Evolutionary conservation across 2,329 filamentous ascomycete genomes (phyloP).

Genomic region (Fusarium sp.): DNA sequence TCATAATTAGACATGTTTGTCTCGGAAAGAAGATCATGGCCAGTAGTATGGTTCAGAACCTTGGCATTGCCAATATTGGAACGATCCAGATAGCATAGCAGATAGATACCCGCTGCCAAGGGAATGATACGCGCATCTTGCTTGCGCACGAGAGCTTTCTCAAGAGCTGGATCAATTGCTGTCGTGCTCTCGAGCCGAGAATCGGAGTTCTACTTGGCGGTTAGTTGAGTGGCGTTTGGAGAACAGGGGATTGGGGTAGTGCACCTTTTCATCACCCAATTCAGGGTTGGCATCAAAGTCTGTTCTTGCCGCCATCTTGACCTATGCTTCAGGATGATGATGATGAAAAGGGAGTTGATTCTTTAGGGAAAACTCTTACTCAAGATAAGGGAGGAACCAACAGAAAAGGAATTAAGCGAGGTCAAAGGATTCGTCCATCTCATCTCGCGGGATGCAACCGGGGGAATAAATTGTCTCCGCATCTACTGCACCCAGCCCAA

Average conservation of each 20-base stretch:
- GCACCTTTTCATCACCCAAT: constrained; percentile 30
- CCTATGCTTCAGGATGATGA: too few relatives aligned
- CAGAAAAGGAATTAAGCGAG: constrained; percentile 14
- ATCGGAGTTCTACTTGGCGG: constrained; percentile 16
- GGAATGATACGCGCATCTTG: constrained; percentile 42
- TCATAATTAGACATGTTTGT: constrained; percentile 59
- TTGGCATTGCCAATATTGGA: constrained; percentile 62
- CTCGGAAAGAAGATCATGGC: constrained; percentile 53
- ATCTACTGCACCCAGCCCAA: constrained; percentile 11
- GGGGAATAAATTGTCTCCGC: constrained; percentile 24
- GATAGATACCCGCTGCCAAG: constrained; percentile 41
- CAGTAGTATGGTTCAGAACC: constrained; percentile 53
- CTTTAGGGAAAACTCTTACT: not conserved
- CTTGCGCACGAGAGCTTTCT: constrained; percentile 27
- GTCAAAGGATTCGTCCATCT: constrained; percentile 13
- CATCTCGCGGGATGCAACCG: constrained; percentile 9
- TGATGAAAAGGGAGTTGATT: too few relatives aligned
- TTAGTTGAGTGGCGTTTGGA: constrained; percentile 1
- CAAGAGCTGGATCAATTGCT: constrained; percentile 16
- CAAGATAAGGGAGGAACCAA: constrained; percentile 1
- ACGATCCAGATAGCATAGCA: constrained; percentile 62
- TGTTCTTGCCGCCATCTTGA: constrained; percentile 7
- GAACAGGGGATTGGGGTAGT: not conserved
- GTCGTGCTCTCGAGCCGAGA: constrained; percentile 14
- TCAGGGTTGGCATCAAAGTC: constrained; percentile 15